phyloP scores from a whole-genome alignment of 2,329 filamentous ascomycete species.

The Beauveria sp. region DNA sequence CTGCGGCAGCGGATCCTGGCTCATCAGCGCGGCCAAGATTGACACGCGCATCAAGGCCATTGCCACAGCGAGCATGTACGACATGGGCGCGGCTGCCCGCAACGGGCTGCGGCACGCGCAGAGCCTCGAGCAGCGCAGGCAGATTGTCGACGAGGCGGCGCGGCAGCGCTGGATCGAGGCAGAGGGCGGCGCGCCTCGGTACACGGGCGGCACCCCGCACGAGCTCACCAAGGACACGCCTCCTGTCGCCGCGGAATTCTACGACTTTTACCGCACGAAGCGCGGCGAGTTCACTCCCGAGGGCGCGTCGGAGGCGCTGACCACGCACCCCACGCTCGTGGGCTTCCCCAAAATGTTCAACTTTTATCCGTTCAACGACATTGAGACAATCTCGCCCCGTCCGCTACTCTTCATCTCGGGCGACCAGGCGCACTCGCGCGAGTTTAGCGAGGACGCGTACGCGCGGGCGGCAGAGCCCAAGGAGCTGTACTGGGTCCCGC shows the following conservation, averaged over 20 bases:
- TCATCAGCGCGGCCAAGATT: constrained; percentile 29
- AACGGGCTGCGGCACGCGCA: not conserved
- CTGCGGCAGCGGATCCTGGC: constrained; percentile 23
- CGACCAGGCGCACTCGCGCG: constrained; percentile 21
- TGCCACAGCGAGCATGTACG: not conserved
- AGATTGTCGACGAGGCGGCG: not conserved
- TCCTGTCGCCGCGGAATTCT: not conserved
- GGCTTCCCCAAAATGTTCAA: constrained; percentile 18
- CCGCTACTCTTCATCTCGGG: constrained; percentile 22
- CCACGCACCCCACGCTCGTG: not conserved
- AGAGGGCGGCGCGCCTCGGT: not conserved
- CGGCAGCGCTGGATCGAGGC: not conserved
- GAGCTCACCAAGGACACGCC: not conserved
- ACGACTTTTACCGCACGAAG: not conserved
- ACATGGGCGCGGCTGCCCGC: constrained; percentile 14
- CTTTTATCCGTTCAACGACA: constrained; percentile 23
- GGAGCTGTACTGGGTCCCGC: constrained; percentile 25
- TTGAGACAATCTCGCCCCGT: constrained; percentile 23
- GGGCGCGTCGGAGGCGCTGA: not conserved
- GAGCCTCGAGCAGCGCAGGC: not conserved
- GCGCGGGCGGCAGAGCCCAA: constrained; percentile 25
- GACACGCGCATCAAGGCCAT: constrained; percentile 15
- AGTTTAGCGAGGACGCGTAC: constrained; percentile 23
- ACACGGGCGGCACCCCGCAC: not conserved
- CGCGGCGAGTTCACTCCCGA: not conserved